These are phyloP conservation scores for Conticribra guillardii DNA, from an alignment of 108 stramenopile species.

Conservation along the genomic window DNA sequence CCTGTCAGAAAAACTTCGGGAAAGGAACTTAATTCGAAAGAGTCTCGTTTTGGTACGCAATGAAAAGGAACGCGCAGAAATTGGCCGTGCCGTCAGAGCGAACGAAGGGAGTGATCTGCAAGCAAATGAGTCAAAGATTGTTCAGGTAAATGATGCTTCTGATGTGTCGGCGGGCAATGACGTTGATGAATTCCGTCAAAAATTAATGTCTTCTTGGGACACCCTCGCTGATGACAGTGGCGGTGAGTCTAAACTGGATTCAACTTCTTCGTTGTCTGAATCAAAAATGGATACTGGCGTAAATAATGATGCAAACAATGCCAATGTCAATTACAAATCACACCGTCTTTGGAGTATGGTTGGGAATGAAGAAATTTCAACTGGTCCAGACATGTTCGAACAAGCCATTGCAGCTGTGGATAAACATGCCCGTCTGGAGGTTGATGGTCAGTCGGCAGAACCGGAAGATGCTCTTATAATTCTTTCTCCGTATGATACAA, in stretches of 20 bases:
- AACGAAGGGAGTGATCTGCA: background rate
- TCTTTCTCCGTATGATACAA: slow-evolving; percentile 35
- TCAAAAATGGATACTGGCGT: too few species aligned
- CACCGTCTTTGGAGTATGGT: slow-evolving; percentile 57
- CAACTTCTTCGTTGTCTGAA: slow-evolving; percentile 9
- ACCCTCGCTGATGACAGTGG: slow-evolving; percentile 1
- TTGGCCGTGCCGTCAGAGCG: slow-evolving; percentile 13
- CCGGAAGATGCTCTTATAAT: slow-evolving; percentile 50
- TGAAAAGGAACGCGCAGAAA: slow-evolving; percentile 37
- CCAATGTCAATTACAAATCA: slow-evolving; percentile 3
- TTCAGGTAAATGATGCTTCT: background rate
- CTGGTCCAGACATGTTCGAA: slow-evolving; percentile 51
- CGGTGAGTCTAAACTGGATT: background rate
- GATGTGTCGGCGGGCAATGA: background rate
- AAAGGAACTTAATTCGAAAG: slow-evolving; percentile 35
- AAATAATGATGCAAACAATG: too few species aligned
- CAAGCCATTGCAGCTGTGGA: slow-evolving; percentile 45
- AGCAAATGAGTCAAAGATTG: slow-evolving; percentile 12
- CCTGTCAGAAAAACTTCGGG: slow-evolving; percentile 20
- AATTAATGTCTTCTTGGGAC: slow-evolving; percentile 42
- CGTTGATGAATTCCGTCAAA: slow-evolving; percentile 28
- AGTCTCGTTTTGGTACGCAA: slow-evolving; percentile 41
- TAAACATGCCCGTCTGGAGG: slow-evolving; percentile 27
- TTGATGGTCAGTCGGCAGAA: background rate
- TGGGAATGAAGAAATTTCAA: slow-evolving; percentile 21